Evolutionary conservation across 2,329 filamentous ascomycete genomes (phyloP).

Genomic region (Harringtonia lauricola): DNA sequence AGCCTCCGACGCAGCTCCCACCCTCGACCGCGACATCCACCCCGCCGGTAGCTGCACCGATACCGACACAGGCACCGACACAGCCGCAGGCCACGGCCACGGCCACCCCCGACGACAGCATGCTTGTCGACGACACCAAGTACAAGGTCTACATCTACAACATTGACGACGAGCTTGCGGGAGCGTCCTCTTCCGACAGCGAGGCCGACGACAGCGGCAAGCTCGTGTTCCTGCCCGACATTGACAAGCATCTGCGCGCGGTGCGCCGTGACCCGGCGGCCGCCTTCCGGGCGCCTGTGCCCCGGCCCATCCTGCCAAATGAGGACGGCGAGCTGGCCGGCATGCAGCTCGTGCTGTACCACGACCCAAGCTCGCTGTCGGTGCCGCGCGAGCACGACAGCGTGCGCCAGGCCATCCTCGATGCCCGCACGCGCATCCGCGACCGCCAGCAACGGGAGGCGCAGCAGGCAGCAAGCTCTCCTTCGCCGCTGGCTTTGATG

Average conservation of each 20-base stretch:
- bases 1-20: not conserved
- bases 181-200: slow-evolving; percentile 36
- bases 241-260: slow-evolving; percentile 66
- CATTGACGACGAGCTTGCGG: slow-evolving; percentile 74
- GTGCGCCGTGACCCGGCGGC: slow-evolving; percentile 29
- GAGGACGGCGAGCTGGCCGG: slow-evolving; percentile 42
- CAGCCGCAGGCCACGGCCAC: no score
- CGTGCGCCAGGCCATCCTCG: slow-evolving; percentile 74
- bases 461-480: slow-evolving; percentile 2
- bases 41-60: no score
- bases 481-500: not conserved
- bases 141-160: slow-evolving; percentile 86
- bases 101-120: slow-evolving; percentile 39
- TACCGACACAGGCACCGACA: no score
- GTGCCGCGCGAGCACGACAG: slow-evolving; percentile 65
- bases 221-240: slow-evolving; percentile 73
- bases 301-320: slow-evolving; percentile 45
- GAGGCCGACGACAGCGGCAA: slow-evolving; percentile 29
- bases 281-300: slow-evolving; percentile 4
- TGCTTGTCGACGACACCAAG: slow-evolving; percentile 80
- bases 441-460: slow-evolving; percentile 39
- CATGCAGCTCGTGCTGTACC: slow-evolving; percentile 76
- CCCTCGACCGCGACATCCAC: slow-evolving; percentile 10
- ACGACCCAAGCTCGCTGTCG: slow-evolving; percentile 63
- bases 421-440: slow-evolving; percentile 58